Evolutionary conservation across 192 early-diverging fungal genomes (phyloP).

Genomic region (Coemansia sp.): DNA sequence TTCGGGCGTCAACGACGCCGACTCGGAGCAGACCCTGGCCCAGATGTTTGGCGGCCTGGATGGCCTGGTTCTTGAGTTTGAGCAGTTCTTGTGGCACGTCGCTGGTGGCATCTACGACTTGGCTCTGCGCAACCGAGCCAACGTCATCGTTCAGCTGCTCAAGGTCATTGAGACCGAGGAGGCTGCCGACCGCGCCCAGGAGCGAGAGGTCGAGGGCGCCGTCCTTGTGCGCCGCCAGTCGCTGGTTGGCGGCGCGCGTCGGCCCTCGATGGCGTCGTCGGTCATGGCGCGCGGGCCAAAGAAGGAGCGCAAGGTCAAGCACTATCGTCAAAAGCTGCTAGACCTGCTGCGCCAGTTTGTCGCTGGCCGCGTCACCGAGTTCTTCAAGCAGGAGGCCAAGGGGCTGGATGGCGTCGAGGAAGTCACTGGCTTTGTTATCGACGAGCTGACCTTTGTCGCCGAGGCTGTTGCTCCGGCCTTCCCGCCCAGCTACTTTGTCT

Average conservation of each 20-base stretch:
- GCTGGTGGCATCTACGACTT: conserved; percentile 77
- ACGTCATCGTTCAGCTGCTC: conserved; percentile 81
- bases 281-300: conserved; percentile 17
- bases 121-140: conserved; percentile 63
- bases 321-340: conserved; percentile 50
- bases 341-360: conserved; percentile 43
- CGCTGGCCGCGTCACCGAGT: conserved; percentile 35
- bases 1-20: conserved; percentile 64
- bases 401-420: conserved; percentile 43
- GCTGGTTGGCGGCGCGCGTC: conserved; percentile 4
- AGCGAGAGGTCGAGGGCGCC: conserved; percentile 35
- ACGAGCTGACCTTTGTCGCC: conserved; percentile 83
- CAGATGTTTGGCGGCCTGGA: conserved; percentile 87
- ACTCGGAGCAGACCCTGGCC: conserved; percentile 81
- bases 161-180: conserved; percentile 97
- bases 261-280: conserved; percentile 9
- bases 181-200: conserved; percentile 62
- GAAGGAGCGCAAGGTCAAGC: conserved; percentile 40
- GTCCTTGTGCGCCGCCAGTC: conserved; percentile 28
- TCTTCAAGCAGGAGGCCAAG: conserved; percentile 59
- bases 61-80: conserved; percentile 77
- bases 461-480: conserved; percentile 87
- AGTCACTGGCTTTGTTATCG: conserved; percentile 77
- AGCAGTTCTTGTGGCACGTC: conserved; percentile 82
- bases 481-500: conserved; percentile 91